These are phyloP conservation scores for Solanum chacoense DNA, from an alignment of 305 asterid genomes.

Conservation along the genomic window DNA sequence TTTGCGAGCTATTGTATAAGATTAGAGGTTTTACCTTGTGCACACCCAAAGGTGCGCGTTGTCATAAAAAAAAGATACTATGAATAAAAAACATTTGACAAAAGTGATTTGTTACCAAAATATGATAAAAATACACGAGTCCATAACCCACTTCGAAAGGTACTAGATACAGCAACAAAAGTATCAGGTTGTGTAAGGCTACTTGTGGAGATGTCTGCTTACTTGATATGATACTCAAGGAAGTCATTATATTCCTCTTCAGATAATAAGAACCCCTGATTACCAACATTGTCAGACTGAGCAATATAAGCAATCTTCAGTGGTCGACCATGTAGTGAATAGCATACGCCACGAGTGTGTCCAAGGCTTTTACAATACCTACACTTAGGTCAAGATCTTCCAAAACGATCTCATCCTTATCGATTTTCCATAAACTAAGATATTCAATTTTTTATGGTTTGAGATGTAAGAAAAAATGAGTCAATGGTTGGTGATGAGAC, in stretches of 20 bases:
- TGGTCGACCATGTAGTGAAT: background rate
- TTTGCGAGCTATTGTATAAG: too few relatives aligned
- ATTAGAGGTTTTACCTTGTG: too few relatives aligned
- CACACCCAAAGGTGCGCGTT: too few relatives aligned
- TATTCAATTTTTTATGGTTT: background rate
- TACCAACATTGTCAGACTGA: background rate
- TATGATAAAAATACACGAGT: background rate
- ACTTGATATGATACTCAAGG: background rate
- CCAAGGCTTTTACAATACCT: background rate
- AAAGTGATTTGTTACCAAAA: background rate
- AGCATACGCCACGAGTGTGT: background rate
- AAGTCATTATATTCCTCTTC: background rate
- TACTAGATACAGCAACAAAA: background rate
- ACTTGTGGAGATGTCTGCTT: background rate
- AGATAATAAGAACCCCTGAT: background rate
- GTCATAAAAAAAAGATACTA: background rate
- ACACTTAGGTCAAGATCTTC: background rate
- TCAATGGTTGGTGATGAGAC: background rate
- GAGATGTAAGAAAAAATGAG: background rate
- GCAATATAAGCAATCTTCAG: background rate
- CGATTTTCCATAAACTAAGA: background rate
- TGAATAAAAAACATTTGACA: background rate
- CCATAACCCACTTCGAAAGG: background rate
- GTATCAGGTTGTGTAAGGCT: background rate
- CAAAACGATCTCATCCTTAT: background rate